A percentile compares a stretch with the other conserved stretches of the same genome.
Conservation (phyloP, 495 filamentous ascomycete genomes). For the Neurospora terricola region DNA sequence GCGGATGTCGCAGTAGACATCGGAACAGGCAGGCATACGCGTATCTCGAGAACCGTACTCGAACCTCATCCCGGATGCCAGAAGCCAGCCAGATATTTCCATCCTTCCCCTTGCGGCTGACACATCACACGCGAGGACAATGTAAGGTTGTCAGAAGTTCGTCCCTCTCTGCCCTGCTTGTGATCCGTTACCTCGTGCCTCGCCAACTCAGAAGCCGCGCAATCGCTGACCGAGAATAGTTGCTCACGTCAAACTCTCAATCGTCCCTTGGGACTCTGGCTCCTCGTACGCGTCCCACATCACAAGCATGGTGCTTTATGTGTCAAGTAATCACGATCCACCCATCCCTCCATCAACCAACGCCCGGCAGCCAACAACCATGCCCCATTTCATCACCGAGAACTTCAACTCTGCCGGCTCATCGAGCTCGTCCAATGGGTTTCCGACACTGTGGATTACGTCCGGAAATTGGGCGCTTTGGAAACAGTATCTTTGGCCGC, state of each 20-base stretch:
- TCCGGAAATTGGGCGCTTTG: background rate
- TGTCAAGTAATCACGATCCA: background rate
- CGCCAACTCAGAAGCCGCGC: conserved; percentile 6
- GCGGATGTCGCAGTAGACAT: background rate
- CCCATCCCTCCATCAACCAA: background rate
- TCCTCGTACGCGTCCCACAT: background rate
- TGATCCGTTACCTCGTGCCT: conserved; percentile 1
- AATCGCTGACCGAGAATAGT: background rate
- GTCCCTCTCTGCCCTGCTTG: background rate
- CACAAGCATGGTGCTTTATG: background rate
- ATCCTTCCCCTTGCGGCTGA: background rate
- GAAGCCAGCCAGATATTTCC: background rate
- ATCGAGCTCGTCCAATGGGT: background rate
- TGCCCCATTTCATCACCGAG: background rate
- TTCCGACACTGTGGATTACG: background rate
- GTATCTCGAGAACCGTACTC: background rate
- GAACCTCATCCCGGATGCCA: background rate
- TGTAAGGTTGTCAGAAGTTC: background rate
- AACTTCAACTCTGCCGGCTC: background rate
- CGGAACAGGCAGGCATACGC: background rate
- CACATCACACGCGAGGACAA: background rate
- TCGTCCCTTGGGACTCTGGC: background rate
- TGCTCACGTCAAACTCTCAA: background rate
- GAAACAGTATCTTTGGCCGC: background rate
- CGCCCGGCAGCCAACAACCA: background rate